Conservation (phyloP, 2,329 filamentous ascomycete species). For the Epichloe amarillans region DNA sequence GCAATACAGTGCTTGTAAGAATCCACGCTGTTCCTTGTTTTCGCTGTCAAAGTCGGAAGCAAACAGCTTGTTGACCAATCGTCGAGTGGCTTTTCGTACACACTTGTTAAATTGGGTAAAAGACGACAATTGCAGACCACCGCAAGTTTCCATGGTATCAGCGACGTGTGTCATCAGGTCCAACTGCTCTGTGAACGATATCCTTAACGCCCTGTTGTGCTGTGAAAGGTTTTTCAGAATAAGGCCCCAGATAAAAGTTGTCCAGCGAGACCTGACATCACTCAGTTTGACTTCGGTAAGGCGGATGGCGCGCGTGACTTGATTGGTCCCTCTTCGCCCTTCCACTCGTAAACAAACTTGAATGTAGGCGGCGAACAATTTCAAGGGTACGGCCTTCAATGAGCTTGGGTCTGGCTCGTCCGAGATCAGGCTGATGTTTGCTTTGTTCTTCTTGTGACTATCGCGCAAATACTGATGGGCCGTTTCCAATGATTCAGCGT, state of each 20-base stretch:
- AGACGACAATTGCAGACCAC: slow-evolving; percentile 10
- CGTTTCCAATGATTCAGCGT: slow-evolving; percentile 33
- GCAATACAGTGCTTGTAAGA: background rate
- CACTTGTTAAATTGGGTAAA: slow-evolving; percentile 13
- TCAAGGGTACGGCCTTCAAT: slow-evolving; percentile 15
- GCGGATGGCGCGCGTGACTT: slow-evolving; percentile 19
- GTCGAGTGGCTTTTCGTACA: slow-evolving; percentile 10
- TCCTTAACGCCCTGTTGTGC: slow-evolving; percentile 14
- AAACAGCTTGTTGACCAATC: slow-evolving; percentile 13
- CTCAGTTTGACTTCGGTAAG: slow-evolving; percentile 16
- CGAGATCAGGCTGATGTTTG: slow-evolving; percentile 9
- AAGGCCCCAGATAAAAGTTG: slow-evolving; percentile 18
- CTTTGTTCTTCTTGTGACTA: slow-evolving; percentile 15
- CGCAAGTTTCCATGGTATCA: slow-evolving; percentile 15
- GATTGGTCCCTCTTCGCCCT: slow-evolving; percentile 10
- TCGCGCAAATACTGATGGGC: slow-evolving; percentile 38
- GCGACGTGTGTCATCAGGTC: slow-evolving; percentile 15
- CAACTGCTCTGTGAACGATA: slow-evolving; percentile 18
- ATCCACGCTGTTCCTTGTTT: background rate
- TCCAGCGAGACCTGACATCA: slow-evolving; percentile 14
- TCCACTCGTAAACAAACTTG: slow-evolving; percentile 14
- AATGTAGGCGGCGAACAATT: slow-evolving; percentile 38
- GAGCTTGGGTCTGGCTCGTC: slow-evolving; percentile 12
- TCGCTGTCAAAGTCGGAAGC: background rate
- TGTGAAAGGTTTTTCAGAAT: slow-evolving; percentile 22